Percentiles rank a stretch among this genome's conserved stretches.
Evolutionary conservation across 192 early-diverging fungal species (phyloP).

Genomic region (Diversispora eburnea): DNA sequence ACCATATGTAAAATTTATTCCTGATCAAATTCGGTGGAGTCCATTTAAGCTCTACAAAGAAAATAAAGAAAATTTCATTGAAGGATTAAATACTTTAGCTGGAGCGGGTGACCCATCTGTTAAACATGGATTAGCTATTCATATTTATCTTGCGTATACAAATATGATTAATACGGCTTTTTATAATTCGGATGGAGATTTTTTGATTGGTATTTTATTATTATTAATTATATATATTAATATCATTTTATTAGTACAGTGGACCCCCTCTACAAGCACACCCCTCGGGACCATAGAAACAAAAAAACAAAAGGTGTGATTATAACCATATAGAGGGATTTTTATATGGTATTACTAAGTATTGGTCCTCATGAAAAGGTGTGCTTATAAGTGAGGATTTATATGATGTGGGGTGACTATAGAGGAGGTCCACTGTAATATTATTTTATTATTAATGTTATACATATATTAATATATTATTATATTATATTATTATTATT

Average conservation of each 20-base stretch:
- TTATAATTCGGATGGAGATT: slow-evolving; percentile 90
- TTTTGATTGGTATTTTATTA: slow-evolving; percentile 69
- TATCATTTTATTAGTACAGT: not conserved
- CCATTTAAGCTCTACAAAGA: slow-evolving; percentile 71
- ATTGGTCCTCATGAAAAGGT: no score
- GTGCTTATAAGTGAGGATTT: no score
- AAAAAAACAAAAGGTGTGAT: no score
- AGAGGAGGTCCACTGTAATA: no score
- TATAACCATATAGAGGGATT: no score
- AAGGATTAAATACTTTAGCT: slow-evolving; percentile 78
- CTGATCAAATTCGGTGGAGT: slow-evolving; percentile 90
- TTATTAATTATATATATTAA: not conserved
- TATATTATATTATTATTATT: not conserved
- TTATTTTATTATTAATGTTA: not conserved
- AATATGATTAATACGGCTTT: slow-evolving; percentile 78
- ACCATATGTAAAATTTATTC: slow-evolving; percentile 60
- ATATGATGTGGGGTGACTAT: no score
- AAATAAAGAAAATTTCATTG: slow-evolving; percentile 61
- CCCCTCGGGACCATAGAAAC: no score
- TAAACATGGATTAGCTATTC: slow-evolving; percentile 77
- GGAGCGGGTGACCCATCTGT: slow-evolving; percentile 81
- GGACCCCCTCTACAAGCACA: no score
- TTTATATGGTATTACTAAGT: no score
- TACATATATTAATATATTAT: no score
- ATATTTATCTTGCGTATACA: slow-evolving; percentile 75